A percentile compares a stretch with the other conserved stretches of the same genome.
Evolutionary conservation across 148 eudicot genomes (phyloP).

Genomic region (Rhododendron simsii): DNA sequence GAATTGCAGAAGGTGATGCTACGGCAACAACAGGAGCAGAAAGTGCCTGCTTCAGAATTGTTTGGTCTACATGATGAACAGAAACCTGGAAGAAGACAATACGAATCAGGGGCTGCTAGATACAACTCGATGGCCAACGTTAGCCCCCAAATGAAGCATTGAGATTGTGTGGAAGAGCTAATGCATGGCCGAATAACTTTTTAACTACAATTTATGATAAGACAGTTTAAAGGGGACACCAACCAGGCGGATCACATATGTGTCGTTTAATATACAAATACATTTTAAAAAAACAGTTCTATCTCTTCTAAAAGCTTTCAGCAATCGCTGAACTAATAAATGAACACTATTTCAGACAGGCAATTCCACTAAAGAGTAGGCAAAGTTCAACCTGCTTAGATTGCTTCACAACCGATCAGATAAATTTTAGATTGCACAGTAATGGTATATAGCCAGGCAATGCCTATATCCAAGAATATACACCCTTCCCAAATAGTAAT

Average conservation of each 20-base stretch:
- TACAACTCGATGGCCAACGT: neutral
- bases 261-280: neutral
- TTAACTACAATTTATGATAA: neutral
- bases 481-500: neutral
- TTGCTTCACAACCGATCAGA: neutral
- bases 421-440: neutral
- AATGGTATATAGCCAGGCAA: neutral
- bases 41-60: conserved; percentile 53
- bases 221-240: neutral
- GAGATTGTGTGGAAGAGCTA: neutral
- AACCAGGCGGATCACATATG: neutral
- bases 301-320: neutral
- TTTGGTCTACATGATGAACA: conserved; percentile 65
- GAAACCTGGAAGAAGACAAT: conserved; percentile 47
- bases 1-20: conserved; percentile 92
- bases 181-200: neutral
- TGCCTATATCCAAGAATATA: neutral
- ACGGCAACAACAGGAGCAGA: conserved; percentile 87
- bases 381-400: neutral
- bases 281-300: neutral
- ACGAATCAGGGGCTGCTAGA: neutral
- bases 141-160: neutral
- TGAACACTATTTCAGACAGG: neutral
- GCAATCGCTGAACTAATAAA: neutral
- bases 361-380: neutral